A percentile compares a stretch with the other conserved stretches of the same genome.
These are phyloP conservation scores for Fusarium poae DNA, from an alignment of 2,329 filamentous ascomycete genomes.

Conservation along the genomic window DNA sequence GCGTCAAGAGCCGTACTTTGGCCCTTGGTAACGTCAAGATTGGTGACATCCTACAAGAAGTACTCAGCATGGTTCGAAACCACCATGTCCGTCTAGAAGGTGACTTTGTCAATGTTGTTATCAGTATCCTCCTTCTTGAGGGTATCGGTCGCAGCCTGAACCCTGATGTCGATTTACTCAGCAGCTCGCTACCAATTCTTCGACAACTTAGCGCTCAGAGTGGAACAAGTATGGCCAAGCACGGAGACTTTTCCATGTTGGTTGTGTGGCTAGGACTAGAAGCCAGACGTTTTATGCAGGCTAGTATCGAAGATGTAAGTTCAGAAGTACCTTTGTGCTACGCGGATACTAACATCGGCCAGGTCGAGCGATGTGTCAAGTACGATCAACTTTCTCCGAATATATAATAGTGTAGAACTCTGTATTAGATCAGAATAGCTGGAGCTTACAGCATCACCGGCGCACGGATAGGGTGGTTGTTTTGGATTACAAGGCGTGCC, in stretches of 20 bases:
- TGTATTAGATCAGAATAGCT: slow-evolving; percentile 12
- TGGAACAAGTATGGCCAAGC: slow-evolving; percentile 75
- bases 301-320: slow-evolving; percentile 87
- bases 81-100: slow-evolving; percentile 97
- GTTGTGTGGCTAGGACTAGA: slow-evolving; percentile 93
- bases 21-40: slow-evolving; percentile 96
- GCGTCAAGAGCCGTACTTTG: slow-evolving; percentile 90
- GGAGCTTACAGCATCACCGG: slow-evolving; percentile 30
- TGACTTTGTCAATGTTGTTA: slow-evolving; percentile 98
- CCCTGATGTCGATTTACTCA: slow-evolving; percentile 87
- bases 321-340: no score
- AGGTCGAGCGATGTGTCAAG: slow-evolving; percentile 90
- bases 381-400: slow-evolving; percentile 91
- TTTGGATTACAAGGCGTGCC: neutral
- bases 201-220: slow-evolving; percentile 86
- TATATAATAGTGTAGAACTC: slow-evolving; percentile 65
- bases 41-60: slow-evolving; percentile 91
- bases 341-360: slow-evolving; percentile 9
- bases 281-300: slow-evolving; percentile 88
- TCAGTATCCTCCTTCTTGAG: slow-evolving; percentile 92
- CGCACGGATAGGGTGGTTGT: slow-evolving; percentile 11
- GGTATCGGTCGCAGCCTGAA: slow-evolving; percentile 91
- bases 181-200: slow-evolving; percentile 88
- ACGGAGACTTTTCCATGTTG: slow-evolving; percentile 85
- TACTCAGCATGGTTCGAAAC: slow-evolving; percentile 88